Conservation (phyloP, 768 basidiomycete genomes). For the Phanerochaete sordida region DNA sequence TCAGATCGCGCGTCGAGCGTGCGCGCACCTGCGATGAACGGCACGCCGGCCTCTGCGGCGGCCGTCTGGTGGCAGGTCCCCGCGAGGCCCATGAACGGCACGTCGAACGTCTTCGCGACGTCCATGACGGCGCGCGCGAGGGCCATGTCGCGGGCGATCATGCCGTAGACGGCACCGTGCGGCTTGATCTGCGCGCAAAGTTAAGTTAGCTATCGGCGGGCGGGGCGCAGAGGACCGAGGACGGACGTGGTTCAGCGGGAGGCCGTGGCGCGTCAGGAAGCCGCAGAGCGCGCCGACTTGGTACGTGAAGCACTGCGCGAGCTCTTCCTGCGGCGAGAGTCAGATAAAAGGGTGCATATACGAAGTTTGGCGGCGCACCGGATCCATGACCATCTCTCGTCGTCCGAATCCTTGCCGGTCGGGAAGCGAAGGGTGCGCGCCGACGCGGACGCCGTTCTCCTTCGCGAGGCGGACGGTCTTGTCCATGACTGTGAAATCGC, state of each 20-base stretch:
- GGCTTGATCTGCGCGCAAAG: slow-evolving; percentile 45
- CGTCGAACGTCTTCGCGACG: slow-evolving; percentile 49
- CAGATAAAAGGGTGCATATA: not conserved
- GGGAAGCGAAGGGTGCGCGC: slow-evolving; percentile 64
- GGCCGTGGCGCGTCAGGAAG: slow-evolving; percentile 50
- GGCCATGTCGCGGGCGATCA: slow-evolving; percentile 50
- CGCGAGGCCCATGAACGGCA: slow-evolving; percentile 61
- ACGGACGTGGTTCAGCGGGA: slow-evolving; percentile 55
- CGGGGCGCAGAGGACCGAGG: not conserved
- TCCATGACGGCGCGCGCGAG: slow-evolving; percentile 53
- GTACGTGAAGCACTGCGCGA: slow-evolving; percentile 55
- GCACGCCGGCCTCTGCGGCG: slow-evolving; percentile 49
- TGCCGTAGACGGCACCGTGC: slow-evolving; percentile 60
- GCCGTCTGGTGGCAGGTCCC: slow-evolving; percentile 60
- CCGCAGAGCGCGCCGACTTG: slow-evolving; percentile 65
- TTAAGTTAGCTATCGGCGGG: not conserved
- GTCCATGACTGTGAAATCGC: slow-evolving; percentile 65
- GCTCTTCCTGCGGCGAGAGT: slow-evolving; percentile 40
- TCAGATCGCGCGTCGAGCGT: not conserved
- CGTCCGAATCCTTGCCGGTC: slow-evolving; percentile 66
- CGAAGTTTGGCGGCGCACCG: slow-evolving; percentile 32
- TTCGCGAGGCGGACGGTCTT: slow-evolving; percentile 58
- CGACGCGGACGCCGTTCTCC: slow-evolving; percentile 50
- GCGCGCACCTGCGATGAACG: slow-evolving; percentile 55
- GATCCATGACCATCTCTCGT: slow-evolving; percentile 59